Percentiles rank a stretch among this genome's conserved stretches.
Conservation (phyloP, 1,284 basidiomycete species). For the Malassezia japonica region DNA sequence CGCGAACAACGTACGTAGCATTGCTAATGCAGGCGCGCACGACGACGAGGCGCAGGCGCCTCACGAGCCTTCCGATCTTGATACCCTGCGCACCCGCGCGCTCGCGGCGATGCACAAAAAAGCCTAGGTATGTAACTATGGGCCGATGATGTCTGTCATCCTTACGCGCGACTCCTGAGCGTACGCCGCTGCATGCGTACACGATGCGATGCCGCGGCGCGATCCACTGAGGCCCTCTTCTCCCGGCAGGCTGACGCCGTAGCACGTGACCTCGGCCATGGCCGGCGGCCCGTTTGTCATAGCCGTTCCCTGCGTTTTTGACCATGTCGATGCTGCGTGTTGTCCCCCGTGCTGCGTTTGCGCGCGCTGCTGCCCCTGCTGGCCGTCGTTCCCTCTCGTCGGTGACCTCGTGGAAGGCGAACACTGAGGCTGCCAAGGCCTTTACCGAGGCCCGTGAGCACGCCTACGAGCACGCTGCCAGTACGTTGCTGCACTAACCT, state of each 20-base stretch:
- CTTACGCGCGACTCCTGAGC: slow-evolving; percentile 17
- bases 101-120: slow-evolving; percentile 1
- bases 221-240: background rate
- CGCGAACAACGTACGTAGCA: slow-evolving; percentile 5
- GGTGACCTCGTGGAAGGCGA: background rate
- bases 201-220: background rate
- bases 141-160: slow-evolving; percentile 18
- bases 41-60: background rate
- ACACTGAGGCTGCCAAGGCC: slow-evolving; percentile 23
- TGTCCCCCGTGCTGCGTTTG: slow-evolving; percentile 13
- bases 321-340: slow-evolving; percentile 15
- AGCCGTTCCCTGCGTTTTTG: background rate
- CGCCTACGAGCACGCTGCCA: slow-evolving; percentile 36
- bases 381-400: background rate
- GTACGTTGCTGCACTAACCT: slow-evolving; percentile 19
- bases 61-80: no score
- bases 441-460: slow-evolving; percentile 30
- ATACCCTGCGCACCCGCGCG: slow-evolving; percentile 9
- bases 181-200: background rate
- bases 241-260: background rate
- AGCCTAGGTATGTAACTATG: background rate
- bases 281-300: slow-evolving; percentile 9
- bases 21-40: no score
- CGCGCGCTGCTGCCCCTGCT: slow-evolving; percentile 3
- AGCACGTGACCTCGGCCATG: slow-evolving; percentile 14